These are phyloP conservation scores for Trichoderma sp. DNA, from an alignment of 2,329 filamentous ascomycete genomes.

Conservation along the genomic window DNA sequence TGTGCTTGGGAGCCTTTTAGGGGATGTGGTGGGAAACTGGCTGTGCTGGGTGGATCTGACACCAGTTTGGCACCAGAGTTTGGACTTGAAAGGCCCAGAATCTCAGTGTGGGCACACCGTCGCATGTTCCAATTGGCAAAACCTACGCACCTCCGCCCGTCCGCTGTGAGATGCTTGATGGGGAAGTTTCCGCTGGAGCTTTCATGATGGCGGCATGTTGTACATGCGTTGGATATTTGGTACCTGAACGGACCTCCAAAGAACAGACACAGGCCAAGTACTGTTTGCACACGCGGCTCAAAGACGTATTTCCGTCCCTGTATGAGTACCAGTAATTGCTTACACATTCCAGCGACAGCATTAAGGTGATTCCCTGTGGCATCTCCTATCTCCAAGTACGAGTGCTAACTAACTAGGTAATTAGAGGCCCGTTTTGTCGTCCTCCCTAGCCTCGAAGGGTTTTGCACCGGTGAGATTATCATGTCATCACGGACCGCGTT, in stretches of 20 bases:
- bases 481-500: constrained; percentile 12
- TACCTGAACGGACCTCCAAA: neutral
- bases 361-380: neutral
- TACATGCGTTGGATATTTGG: neutral
- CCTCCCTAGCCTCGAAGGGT: constrained; percentile 9
- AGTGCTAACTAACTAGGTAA: neutral
- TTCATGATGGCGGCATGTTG: neutral
- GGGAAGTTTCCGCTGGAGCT: neutral
- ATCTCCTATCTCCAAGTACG: neutral
- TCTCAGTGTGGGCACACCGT: constrained; percentile 17
- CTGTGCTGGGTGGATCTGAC: constrained; percentile 18
- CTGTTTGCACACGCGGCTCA: neutral
- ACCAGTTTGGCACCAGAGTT: constrained; percentile 5
- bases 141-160: neutral
- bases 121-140: constrained; percentile 10
- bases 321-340: neutral
- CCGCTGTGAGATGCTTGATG: neutral
- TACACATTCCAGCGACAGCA: neutral
- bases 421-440: neutral
- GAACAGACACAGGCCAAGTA: neutral
- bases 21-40: neutral
- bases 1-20: constrained; percentile 21
- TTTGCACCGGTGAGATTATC: constrained; percentile 9
- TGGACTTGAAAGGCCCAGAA: constrained; percentile 18
- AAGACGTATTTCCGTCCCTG: neutral